Evolutionary conservation across 2,329 filamentous ascomycete species (phyloP).

Genomic region (Zymoseptoria brevis): DNA sequence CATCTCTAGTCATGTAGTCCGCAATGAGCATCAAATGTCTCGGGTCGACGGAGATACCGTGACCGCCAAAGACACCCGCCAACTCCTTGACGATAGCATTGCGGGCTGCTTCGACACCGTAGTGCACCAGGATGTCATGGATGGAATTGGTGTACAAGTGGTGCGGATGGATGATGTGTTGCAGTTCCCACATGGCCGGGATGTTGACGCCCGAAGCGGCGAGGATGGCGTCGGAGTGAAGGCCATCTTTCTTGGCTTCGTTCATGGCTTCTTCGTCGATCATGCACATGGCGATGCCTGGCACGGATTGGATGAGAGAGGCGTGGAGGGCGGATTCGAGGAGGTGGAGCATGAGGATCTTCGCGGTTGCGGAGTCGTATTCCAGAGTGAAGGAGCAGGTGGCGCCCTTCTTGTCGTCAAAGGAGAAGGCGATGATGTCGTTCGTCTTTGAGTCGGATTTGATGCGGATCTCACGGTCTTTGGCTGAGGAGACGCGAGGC

Average conservation of each 20-base stretch:
- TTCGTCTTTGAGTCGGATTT: constrained; percentile 48
- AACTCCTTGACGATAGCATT: constrained; percentile 82
- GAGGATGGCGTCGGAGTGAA: constrained; percentile 44
- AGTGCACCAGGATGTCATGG: constrained; percentile 70
- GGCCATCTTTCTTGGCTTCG: constrained; percentile 36
- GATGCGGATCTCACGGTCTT: constrained; percentile 55
- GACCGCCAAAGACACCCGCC: constrained; percentile 73
- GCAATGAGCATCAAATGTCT: constrained; percentile 92
- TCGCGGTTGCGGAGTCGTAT: constrained; percentile 72
- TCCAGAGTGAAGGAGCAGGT: constrained; percentile 76
- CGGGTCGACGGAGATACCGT: constrained; percentile 87
- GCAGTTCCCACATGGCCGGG: constrained; percentile 79
- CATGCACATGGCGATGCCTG: constrained; percentile 65
- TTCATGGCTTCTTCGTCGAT: constrained; percentile 54
- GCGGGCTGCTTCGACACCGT: constrained; percentile 90
- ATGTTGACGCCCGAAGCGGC: constrained; percentile 83
- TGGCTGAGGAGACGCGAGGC: constrained; percentile 34
- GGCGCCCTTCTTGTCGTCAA: constrained; percentile 64
- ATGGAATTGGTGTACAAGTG: constrained; percentile 89
- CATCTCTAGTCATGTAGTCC: constrained; percentile 94
- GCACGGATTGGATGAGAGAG: constrained; percentile 80
- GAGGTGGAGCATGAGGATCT: constrained; percentile 85
- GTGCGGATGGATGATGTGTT: constrained; percentile 78
- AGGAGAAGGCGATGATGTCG: constrained; percentile 69
- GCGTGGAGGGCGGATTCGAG: constrained; percentile 72